Evolutionary conservation across 495 filamentous ascomycete genomes (phyloP).

Genomic region (Penicillium soppii): DNA sequence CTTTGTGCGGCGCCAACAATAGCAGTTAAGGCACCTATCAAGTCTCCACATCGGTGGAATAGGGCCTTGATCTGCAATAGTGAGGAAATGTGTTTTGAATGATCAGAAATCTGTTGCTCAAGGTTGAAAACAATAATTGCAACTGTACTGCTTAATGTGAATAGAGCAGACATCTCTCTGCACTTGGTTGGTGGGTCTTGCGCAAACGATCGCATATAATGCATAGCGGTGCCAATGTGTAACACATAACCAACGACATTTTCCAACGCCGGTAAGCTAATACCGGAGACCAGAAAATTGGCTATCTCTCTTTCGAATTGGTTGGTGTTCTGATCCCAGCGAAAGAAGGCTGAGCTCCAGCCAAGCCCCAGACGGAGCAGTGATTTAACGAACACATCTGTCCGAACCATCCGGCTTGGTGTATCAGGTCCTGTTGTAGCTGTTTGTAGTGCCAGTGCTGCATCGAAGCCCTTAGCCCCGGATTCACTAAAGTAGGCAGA

Average conservation of each 20-base stretch:
- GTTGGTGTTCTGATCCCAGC: constrained; percentile 56
- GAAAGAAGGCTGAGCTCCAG: constrained; percentile 76
- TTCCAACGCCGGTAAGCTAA: constrained; percentile 57
- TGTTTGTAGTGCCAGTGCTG: constrained; percentile 47
- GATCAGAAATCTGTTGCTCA: constrained; percentile 33
- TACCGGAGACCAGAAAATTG: constrained; percentile 65
- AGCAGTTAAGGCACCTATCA: constrained; percentile 60
- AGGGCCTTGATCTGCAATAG: constrained; percentile 67
- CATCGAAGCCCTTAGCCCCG: constrained; percentile 71
- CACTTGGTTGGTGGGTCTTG: constrained; percentile 29
- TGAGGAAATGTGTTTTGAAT: constrained; percentile 26
- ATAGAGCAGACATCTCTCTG: constrained; percentile 32
- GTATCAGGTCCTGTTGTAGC: constrained; percentile 2
- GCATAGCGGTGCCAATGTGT: constrained; percentile 68
- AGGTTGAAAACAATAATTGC: constrained; percentile 38
- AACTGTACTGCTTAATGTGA: constrained; percentile 35
- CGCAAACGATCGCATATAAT: constrained; percentile 59
- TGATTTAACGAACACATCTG: constrained; percentile 56
- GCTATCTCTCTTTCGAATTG: constrained; percentile 57
- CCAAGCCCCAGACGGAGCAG: constrained; percentile 75
- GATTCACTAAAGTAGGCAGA: constrained; percentile 77
- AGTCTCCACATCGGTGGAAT: constrained; percentile 59
- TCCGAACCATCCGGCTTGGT: constrained; percentile 25
- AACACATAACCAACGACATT: constrained; percentile 57
- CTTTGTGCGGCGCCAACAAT: constrained; percentile 56